phyloP scores from a whole-genome alignment of 1,284 basidiomycete species.

The Moesziomyces globuligerus region DNA sequence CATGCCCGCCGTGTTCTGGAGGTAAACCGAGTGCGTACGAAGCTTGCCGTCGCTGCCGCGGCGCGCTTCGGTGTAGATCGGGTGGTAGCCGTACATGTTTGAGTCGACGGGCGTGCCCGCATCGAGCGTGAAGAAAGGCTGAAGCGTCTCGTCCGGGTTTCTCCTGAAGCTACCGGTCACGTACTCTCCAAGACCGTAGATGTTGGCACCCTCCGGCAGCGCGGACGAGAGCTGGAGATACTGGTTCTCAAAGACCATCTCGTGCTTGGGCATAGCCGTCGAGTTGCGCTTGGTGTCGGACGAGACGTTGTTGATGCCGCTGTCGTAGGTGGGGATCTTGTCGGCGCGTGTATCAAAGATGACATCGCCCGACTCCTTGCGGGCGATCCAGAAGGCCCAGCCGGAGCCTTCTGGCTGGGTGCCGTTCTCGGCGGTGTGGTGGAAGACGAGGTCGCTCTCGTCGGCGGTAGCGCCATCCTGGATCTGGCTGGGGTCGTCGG shows the following conservation, averaged over 20 bases:
- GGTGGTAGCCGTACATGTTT: constrained; percentile 76
- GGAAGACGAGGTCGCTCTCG: constrained; percentile 71
- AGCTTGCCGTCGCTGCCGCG: constrained; percentile 68
- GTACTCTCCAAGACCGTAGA: constrained; percentile 82
- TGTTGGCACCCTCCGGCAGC: constrained; percentile 71
- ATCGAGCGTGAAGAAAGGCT: constrained; percentile 78
- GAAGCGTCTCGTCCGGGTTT: constrained; percentile 73
- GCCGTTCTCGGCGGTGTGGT: constrained; percentile 72
- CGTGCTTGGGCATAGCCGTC: constrained; percentile 56
- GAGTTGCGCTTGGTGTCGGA: constrained; percentile 45
- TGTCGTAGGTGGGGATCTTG: constrained; percentile 53
- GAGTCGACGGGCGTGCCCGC: constrained; percentile 43
- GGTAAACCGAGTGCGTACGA: constrained; percentile 37
- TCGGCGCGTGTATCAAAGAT: constrained; percentile 77
- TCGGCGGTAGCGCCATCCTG: constrained; percentile 33
- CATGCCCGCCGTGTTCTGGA: constrained; percentile 51
- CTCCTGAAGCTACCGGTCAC: constrained; percentile 75
- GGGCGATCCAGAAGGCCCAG: constrained; percentile 81
- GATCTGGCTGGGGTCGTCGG: constrained; percentile 39
- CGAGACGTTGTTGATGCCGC: constrained; percentile 34
- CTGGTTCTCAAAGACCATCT: constrained; percentile 75
- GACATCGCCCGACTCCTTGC: constrained; percentile 71
- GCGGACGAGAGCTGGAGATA: constrained; percentile 73
- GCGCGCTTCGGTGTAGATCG: constrained; percentile 76
- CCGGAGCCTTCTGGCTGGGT: constrained; percentile 65